Evolutionary conservation across 2,329 filamentous ascomycete genomes (phyloP), one percentile per base, ranked within the genome.

Genomic region (Trichophyton verrucosum): DNA sequence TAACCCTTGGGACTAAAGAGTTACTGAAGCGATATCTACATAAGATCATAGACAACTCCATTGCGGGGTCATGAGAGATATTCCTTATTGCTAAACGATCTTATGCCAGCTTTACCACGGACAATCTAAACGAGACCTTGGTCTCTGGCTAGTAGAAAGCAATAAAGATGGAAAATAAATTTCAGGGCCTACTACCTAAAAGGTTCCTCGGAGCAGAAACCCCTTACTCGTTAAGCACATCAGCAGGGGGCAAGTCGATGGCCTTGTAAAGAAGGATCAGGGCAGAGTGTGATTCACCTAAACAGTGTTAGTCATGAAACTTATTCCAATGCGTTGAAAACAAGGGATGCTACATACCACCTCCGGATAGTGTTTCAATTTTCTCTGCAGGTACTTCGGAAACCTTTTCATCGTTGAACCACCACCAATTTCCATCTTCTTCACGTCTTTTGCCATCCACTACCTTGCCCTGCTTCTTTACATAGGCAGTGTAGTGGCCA

Each of bases 361-460:
- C 94, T 62, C 94, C 95, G 58, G 91, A 83, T 58, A 99, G 81
- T 2, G 86, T 87, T 71, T 92, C 88, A 66, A 99, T 95, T 79
- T 95, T 94, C 68, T 97, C 92, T 27, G 84, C 80, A 15, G 89
- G 85, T 30, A 99, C 94, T 77, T 99, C 94, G 13, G 87, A 85
- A 38, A 99, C 94, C 78, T 91, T 95, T 72, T 99, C 92, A 69
- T 99, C 94, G 74, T 99, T 97, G 81, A 99, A 99, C 92, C 94
- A 99, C 92, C 94, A 99, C 94, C 94, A 99, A 69, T 91, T 96
- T 67, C 89, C 91, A 70, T 95, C 90, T 71, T 95, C 90, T 69
- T 88, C 85, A 60, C 83, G 84, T 68, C 84, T 80, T 78, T 90
- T 89, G 66, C 89, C 90, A 60, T 74, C 69, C 2, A 72, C 68